phyloP scores from a whole-genome alignment of 208 protist species.

The Trichomonas vaginalis region DNA sequence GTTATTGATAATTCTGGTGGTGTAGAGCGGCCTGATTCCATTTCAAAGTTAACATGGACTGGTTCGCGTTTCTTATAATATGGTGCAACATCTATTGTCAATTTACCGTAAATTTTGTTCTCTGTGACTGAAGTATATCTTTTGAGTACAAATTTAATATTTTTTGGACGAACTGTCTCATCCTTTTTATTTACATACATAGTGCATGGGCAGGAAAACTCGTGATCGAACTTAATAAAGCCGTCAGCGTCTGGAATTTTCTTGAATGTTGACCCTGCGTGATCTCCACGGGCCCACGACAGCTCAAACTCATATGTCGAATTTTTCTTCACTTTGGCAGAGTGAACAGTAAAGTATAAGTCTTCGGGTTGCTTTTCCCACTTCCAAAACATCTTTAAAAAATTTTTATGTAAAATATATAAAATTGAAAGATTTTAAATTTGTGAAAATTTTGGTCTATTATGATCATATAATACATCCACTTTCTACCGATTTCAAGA shows the following conservation, averaged over 20 bases:
- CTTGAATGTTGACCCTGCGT: not conserved
- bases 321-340: not conserved
- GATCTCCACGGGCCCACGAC: not conserved
- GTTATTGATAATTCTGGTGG: not conserved
- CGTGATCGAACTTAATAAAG: not conserved
- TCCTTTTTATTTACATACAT: not conserved
- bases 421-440: too few relatives aligned
- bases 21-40: not conserved
- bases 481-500: too few relatives aligned
- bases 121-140: not conserved
- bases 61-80: not conserved
- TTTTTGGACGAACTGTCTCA: not conserved
- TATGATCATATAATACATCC: too few relatives aligned
- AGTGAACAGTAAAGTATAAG: not conserved
- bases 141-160: not conserved
- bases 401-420: not conserved
- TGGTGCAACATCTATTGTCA: not conserved
- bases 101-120: not conserved
- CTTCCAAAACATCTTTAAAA: not conserved
- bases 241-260: not conserved
- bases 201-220: not conserved
- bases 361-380: not conserved
- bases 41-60: not conserved
- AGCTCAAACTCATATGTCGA: not conserved
- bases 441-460: too few relatives aligned